phyloP scores from a whole-genome alignment of 805 yeast genomes.

The Metschnikowia gruessii region DNA sequence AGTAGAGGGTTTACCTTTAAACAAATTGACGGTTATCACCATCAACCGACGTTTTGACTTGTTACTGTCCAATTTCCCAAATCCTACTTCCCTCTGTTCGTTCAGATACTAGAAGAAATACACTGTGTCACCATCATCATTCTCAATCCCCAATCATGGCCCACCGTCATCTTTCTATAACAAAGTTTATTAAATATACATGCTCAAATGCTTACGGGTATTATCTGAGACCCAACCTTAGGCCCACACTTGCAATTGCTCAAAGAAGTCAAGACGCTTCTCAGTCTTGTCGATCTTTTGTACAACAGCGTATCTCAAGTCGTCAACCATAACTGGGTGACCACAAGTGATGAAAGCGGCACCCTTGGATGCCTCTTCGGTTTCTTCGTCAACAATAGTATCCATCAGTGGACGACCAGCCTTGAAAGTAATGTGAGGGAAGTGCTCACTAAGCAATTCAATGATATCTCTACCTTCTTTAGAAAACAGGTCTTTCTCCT shows the following conservation, averaged over 20 bases:
- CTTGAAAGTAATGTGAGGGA: conserved; percentile 20
- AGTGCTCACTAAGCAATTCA: conserved; percentile 11
- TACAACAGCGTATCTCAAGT: conserved; percentile 23
- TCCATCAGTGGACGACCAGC: conserved; percentile 46
- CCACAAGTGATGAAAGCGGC: conserved; percentile 35
- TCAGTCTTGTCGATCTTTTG: conserved; percentile 18
- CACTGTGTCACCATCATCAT: too few species aligned
- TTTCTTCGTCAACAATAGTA: conserved; percentile 34
- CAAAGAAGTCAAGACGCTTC: conserved; percentile 20
- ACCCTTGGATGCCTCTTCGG: conserved; percentile 40
- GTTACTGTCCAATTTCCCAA: too few species aligned
- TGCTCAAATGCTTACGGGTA: too few species aligned
- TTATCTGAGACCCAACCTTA: too few species aligned
- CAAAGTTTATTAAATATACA: too few species aligned
- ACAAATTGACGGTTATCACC: too few species aligned
- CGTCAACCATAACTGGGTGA: conserved; percentile 34
- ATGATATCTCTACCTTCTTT: conserved; percentile 5
- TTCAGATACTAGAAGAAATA: too few species aligned
- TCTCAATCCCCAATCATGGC: too few species aligned
- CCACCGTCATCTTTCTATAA: too few species aligned
- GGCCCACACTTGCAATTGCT: conserved; percentile 16
- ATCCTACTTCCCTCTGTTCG: too few species aligned
- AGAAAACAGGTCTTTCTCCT: not conserved
- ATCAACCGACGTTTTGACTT: too few species aligned
- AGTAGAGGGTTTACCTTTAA: too few species aligned